Evolutionary conservation across 768 basidiomycete species (phyloP).

Genomic region (Pulveroboletus sp.): DNA sequence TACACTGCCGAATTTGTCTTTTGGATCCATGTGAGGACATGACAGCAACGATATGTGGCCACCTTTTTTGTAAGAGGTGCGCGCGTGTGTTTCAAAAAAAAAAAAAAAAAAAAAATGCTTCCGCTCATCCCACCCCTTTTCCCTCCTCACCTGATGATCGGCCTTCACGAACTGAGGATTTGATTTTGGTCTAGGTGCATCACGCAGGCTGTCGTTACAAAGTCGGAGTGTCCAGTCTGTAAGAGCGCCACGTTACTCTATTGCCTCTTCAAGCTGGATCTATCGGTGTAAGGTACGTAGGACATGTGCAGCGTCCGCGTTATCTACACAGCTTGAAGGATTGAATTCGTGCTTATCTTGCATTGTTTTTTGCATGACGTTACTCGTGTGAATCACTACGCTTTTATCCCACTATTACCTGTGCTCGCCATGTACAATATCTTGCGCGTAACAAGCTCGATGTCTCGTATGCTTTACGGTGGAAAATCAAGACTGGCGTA

Average conservation of each 20-base stretch:
- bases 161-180: neutral
- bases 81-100: conserved; percentile 4
- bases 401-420: neutral
- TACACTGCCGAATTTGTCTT: conserved; percentile 50
- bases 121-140: neutral
- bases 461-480: neutral
- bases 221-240: conserved; percentile 50
- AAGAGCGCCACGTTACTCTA: conserved; percentile 47
- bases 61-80: conserved; percentile 56
- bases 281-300: conserved; percentile 19
- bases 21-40: conserved; percentile 46
- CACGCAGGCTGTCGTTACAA: conserved; percentile 42
- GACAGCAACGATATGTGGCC: conserved; percentile 59
- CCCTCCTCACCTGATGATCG: neutral
- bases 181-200: conserved; percentile 40
- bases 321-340: neutral
- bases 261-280: conserved; percentile 51
- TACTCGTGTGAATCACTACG: neutral
- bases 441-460: neutral
- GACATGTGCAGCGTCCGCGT: neutral
- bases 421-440: neutral
- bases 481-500: neutral
- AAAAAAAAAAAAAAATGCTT: neutral
- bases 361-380: neutral
- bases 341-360: neutral